Evolutionary conservation across 2,329 filamentous ascomycete species (phyloP), one percentile per base, ranked within the genome.

Genomic region (Aspergillus versicolor): DNA sequence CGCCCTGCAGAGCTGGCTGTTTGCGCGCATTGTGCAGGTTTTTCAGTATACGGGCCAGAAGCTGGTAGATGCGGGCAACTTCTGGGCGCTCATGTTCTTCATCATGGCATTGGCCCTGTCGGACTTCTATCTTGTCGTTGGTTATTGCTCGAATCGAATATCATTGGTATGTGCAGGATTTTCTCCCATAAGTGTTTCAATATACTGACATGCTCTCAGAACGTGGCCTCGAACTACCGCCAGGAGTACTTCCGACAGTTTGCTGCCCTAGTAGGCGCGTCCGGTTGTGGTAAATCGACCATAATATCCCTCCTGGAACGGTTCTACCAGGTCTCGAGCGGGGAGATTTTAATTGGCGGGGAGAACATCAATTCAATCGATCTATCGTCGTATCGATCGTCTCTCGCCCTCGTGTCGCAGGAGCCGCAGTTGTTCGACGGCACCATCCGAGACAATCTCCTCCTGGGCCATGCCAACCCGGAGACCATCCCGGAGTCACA

Each of bases 221-320:
- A 37, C 13, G 24, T 45, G 13, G 42, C 12, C n/a, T n/a, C 42
- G 2, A 27, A n/a, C 5, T 45, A 45, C 11, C 42, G 42, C 13
- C n/a, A 5, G 24, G 42, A 45, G 7, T 45, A 45, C 13, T 45
- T 45, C 22, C 24, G 73, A 2, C 63, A 73, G 53, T 79, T 78
- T 61, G 76, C 70, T 13, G 80, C 79, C 2, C 74, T 82, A 5
- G 86, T 92, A 90, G 86, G 87, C 0, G 84, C 85, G 4, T 86
- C 83, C 0, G 87, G 87, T 2, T 83, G 85, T 1, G 87, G 87
- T 0, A 89, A 89, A 66, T 88, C 84, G 1, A 88, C 86, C 19
- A 84, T 87, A 45, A 80, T 89, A 65, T 79, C 82, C 1, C 67
- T 81, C 22, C 60, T 81, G 4, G 81, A 86, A 65, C 77, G 83